phyloP scores from a whole-genome alignment of 192 early-diverging fungal species.

The Backusella parvicylindrica region DNA sequence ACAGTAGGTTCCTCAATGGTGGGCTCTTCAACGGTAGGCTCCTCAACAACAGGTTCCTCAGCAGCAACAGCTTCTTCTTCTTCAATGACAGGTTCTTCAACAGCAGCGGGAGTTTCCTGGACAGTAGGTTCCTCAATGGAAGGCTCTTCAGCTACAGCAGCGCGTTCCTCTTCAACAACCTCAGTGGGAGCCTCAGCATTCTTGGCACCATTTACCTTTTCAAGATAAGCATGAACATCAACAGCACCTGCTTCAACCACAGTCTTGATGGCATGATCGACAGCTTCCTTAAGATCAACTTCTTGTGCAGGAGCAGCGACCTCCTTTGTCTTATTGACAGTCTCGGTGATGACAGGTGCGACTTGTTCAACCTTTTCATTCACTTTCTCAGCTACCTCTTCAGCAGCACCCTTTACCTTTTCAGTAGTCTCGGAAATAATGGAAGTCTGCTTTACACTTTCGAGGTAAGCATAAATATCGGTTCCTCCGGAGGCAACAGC shows the following conservation, averaged over 20 bases:
- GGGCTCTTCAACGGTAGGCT: no score
- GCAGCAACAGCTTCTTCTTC: no score
- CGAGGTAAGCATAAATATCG: conserved; percentile 9
- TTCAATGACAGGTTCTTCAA: no score
- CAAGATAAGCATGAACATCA: conserved; percentile 1
- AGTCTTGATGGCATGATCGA: background rate
- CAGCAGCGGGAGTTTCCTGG: background rate
- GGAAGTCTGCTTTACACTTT: background rate
- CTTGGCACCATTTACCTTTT: conserved; percentile 1
- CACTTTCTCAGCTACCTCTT: background rate
- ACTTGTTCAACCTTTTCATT: background rate
- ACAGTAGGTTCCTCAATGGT: background rate
- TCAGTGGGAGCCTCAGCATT: background rate
- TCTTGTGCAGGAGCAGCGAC: background rate
- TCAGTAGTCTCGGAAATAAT: background rate
- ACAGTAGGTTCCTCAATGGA: background rate
- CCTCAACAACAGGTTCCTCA: no score
- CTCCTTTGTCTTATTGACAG: background rate
- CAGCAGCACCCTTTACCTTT: background rate
- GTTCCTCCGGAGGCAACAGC: background rate
- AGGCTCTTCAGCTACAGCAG: background rate
- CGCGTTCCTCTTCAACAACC: background rate
- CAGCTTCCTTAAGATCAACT: background rate
- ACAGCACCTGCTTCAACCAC: background rate
- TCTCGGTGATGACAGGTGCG: background rate